Evolutionary conservation across 768 basidiomycete species (phyloP).

Genomic region (Podaxis rugospora): DNA sequence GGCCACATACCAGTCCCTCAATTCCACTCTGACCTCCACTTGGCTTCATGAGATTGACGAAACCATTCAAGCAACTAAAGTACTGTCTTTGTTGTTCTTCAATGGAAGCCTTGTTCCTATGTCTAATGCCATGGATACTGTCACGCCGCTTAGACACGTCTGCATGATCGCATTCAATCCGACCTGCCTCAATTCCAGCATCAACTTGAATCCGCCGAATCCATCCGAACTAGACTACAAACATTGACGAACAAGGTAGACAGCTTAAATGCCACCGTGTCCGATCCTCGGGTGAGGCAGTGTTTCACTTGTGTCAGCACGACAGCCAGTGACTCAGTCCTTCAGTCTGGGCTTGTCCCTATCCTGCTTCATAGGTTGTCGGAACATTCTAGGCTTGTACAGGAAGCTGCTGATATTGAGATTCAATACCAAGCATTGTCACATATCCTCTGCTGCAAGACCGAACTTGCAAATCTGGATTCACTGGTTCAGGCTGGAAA

Average conservation of each 20-base stretch:
- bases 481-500: slow-evolving; percentile 49
- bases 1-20: slow-evolving; percentile 52
- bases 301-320: slow-evolving; percentile 4
- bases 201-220: slow-evolving; percentile 58
- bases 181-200: slow-evolving; percentile 61
- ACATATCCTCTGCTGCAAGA: slow-evolving; percentile 50
- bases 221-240: slow-evolving; percentile 56
- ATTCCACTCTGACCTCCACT: slow-evolving; percentile 54
- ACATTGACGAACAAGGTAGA: slow-evolving; percentile 51
- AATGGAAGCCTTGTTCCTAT: not conserved
- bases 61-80: slow-evolving; percentile 69
- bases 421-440: slow-evolving; percentile 46
- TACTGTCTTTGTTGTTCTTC: slow-evolving; percentile 22
- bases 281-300: slow-evolving; percentile 52
- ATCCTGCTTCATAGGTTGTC: slow-evolving; percentile 49
- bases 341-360: slow-evolving; percentile 67
- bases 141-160: slow-evolving; percentile 43
- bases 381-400: slow-evolving; percentile 59
- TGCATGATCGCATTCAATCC: slow-evolving; percentile 68
- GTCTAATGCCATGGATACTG: slow-evolving; percentile 10
- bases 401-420: slow-evolving; percentile 54
- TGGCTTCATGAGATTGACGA: slow-evolving; percentile 74
- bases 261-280: slow-evolving; percentile 43
- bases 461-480: slow-evolving; percentile 40
- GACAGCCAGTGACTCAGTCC: slow-evolving; percentile 7